Evolutionary conservation across 2,329 filamentous ascomycete species (phyloP).

Genomic region (Cercospora citrullina): DNA sequence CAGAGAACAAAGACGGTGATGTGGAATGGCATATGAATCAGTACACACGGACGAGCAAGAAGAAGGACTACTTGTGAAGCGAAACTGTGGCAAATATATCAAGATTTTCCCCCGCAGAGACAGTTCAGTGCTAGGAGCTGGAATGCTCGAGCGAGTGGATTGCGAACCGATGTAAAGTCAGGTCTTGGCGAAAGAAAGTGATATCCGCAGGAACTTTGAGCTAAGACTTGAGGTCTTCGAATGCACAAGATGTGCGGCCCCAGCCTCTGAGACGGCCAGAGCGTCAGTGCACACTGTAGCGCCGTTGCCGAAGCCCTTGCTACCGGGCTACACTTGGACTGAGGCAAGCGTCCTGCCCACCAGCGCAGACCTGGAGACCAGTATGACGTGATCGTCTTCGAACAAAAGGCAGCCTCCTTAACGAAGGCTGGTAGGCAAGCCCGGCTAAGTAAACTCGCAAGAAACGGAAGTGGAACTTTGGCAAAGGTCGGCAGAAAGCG

Average conservation of each 20-base stretch:
- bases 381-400: neutral
- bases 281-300: neutral
- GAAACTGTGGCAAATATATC: neutral
- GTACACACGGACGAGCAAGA: slow-evolving; percentile 87
- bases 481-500: too few relatives aligned
- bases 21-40: slow-evolving; percentile 96
- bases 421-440: too few relatives aligned
- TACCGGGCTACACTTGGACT: neutral
- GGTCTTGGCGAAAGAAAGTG: too few relatives aligned
- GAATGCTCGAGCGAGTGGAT: neutral
- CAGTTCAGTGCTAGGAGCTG: neutral
- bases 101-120: neutral
- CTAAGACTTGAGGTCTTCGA: neutral
- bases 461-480: too few relatives aligned
- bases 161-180: too few relatives aligned
- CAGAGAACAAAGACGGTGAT: slow-evolving; percentile 94
- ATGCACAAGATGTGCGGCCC: neutral
- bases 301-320: neutral
- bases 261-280: neutral
- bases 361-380: neutral
- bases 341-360: neutral
- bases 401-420: neutral
- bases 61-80: slow-evolving; percentile 87
- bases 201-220: neutral
- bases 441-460: too few relatives aligned